These are phyloP conservation scores for Nothomitra cinnamomea DNA, from an alignment of 2,329 filamentous ascomycete genomes.

Conservation along the genomic window DNA sequence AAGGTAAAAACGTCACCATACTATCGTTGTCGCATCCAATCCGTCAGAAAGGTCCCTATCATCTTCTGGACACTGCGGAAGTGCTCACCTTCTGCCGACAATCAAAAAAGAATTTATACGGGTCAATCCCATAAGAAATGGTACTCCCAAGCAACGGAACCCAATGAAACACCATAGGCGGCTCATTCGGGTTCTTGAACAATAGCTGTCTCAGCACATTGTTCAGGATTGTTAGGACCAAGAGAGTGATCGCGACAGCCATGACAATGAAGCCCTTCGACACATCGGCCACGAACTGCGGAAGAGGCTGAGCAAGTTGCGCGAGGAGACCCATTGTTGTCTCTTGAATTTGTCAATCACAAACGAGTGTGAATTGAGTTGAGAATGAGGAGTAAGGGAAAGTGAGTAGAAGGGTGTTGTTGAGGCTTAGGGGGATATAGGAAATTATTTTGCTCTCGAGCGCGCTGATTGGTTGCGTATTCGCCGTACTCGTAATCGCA, in stretches of 20 bases:
- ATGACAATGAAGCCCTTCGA: slow-evolving; percentile 21
- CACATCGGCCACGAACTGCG: background rate
- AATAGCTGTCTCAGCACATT: slow-evolving; percentile 71
- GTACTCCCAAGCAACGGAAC: slow-evolving; percentile 79
- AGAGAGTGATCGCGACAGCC: slow-evolving; percentile 28
- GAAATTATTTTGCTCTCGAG: no score
- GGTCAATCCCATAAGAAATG: slow-evolving; percentile 86
- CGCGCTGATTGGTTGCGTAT: no score
- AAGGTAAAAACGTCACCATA: slow-evolving; percentile 39
- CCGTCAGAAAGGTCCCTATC: background rate
- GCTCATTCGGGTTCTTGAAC: slow-evolving; percentile 66
- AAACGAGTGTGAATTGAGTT: no score
- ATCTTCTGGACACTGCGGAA: background rate
- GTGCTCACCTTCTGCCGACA: slow-evolving; percentile 51
- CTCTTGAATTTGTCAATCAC: background rate
- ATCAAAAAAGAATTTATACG: slow-evolving; percentile 65
- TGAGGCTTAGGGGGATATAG: no score
- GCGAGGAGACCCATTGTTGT: background rate
- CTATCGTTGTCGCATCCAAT: slow-evolving; percentile 14
- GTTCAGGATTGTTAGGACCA: slow-evolving; percentile 44
- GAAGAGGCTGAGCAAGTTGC: background rate
- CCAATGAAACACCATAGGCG: slow-evolving; percentile 60
- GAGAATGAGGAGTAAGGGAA: no score
- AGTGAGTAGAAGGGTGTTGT: no score
- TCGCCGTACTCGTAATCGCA: no score